Evolutionary conservation across 2,329 filamentous ascomycete genomes (phyloP).

Genomic region (Penicillium thymicola): DNA sequence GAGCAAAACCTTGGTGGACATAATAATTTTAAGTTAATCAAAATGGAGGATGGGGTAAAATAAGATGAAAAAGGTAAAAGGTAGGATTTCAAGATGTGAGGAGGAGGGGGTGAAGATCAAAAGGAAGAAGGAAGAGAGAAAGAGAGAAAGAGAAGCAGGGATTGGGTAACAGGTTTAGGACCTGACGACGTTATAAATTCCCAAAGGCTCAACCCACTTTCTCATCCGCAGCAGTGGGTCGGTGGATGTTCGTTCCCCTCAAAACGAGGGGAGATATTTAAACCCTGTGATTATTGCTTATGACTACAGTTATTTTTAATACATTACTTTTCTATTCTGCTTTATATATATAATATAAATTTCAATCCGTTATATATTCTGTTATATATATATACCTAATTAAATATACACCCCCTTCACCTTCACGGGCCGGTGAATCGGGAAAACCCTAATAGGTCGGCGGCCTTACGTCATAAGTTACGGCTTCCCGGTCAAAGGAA

Average conservation of each 20-base stretch:
- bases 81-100: background rate
- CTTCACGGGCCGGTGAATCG: conserved; percentile 21
- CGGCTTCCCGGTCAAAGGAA: conserved; percentile 17
- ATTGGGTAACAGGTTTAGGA: conserved; percentile 25
- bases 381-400: background rate
- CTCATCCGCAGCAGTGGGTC: conserved; percentile 31
- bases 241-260: conserved; percentile 29
- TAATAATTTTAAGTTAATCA: conserved; percentile 15
- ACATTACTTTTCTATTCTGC: background rate
- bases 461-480: conserved; percentile 28
- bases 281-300: background rate
- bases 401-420: background rate
- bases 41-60: background rate
- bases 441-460: conserved; percentile 16
- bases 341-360: too few relatives aligned
- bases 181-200: conserved; percentile 35
- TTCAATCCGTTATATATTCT: background rate
- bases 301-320: background rate
- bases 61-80: background rate
- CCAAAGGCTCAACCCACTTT: conserved; percentile 34
- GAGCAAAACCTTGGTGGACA: conserved; percentile 38
- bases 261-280: conserved; percentile 1
- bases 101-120: conserved; percentile 1
- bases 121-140: conserved; percentile 6
- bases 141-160: conserved; percentile 10